phyloP scores from a whole-genome alignment of 2,329 filamentous ascomycete species.

The Aspergillus sp. region DNA sequence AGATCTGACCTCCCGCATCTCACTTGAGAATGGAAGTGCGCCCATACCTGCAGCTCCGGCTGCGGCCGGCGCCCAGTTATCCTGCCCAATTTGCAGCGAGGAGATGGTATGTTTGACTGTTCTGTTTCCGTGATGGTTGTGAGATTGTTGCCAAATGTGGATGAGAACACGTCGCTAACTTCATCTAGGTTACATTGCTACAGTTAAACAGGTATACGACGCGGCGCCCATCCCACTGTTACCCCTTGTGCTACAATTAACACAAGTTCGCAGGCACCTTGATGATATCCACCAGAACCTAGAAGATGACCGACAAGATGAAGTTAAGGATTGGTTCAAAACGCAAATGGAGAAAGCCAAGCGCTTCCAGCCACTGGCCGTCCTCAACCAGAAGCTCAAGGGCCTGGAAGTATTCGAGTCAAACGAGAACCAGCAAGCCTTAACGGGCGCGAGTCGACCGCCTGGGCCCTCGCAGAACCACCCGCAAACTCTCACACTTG shows the following conservation, averaged over 20 bases:
- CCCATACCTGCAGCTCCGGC: conserved; percentile 50
- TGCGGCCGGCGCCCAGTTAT: conserved; percentile 65
- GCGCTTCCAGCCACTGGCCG: conserved; percentile 84
- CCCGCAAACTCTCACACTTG: conserved; percentile 26
- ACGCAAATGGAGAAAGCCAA: conserved; percentile 92
- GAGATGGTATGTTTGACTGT: conserved; percentile 71
- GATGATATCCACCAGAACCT: conserved; percentile 90
- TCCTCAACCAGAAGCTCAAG: conserved; percentile 91
- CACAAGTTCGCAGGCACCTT: conserved; percentile 58
- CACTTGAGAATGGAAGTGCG: conserved; percentile 61
- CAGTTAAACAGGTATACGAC: conserved; percentile 74
- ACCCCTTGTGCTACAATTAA: conserved; percentile 17
- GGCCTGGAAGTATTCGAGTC: conserved; percentile 92
- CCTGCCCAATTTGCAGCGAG: conserved; percentile 97
- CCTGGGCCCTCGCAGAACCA: conserved; percentile 23
- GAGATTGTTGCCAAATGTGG: neutral
- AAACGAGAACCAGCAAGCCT: conserved; percentile 65
- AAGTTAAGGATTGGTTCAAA: conserved; percentile 97
- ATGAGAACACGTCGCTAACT: conserved; percentile 9
- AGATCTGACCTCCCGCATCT: conserved; percentile 80
- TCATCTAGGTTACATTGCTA: conserved; percentile 75
- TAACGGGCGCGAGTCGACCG: conserved; percentile 36
- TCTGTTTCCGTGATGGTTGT: neutral
- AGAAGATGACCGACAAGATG: conserved; percentile 83
- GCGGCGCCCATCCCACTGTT: neutral